These are phyloP conservation scores for Cladophialophora carrionii DNA, from an alignment of 2,329 filamentous ascomycete genomes.

Conservation along the genomic window DNA sequence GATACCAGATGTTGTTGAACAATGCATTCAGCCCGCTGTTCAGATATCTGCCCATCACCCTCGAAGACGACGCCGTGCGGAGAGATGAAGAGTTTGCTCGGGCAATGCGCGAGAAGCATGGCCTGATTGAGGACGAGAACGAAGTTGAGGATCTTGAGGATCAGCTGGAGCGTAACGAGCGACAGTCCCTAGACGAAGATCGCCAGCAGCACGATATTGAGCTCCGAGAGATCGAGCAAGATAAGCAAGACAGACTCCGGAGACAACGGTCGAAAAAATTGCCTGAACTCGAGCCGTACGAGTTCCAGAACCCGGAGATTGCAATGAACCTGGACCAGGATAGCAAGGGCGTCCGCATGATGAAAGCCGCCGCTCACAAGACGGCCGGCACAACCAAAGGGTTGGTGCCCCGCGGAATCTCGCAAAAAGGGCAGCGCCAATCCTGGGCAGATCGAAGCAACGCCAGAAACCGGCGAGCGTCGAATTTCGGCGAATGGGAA, in stretches of 20 bases:
- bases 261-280: conserved; percentile 37
- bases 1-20: conserved; percentile 83
- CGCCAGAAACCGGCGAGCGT: conserved; percentile 46
- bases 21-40: conserved; percentile 81
- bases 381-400: conserved; percentile 34
- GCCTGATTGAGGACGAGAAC: conserved; percentile 61
- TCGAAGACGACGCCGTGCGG: conserved; percentile 92
- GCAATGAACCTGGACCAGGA: conserved; percentile 35
- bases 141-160: conserved; percentile 51
- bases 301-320: conserved; percentile 40
- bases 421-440: conserved; percentile 24
- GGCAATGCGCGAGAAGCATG: conserved; percentile 72
- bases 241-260: conserved; percentile 33
- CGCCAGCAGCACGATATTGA: conserved; percentile 55
- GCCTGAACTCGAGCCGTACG: conserved; percentile 36
- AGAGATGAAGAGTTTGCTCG: conserved; percentile 86
- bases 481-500: conserved; percentile 47
- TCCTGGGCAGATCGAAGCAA: conserved; percentile 49
- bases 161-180: conserved; percentile 52
- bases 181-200: conserved; percentile 45
- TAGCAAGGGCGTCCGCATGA: conserved; percentile 33
- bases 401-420: conserved; percentile 24
- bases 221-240: conserved; percentile 46
- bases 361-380: conserved; percentile 31
- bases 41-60: conserved; percentile 86